Conservation (phyloP, 2,329 filamentous ascomycete genomes). For the Pestalotiopsis sp. region DNA sequence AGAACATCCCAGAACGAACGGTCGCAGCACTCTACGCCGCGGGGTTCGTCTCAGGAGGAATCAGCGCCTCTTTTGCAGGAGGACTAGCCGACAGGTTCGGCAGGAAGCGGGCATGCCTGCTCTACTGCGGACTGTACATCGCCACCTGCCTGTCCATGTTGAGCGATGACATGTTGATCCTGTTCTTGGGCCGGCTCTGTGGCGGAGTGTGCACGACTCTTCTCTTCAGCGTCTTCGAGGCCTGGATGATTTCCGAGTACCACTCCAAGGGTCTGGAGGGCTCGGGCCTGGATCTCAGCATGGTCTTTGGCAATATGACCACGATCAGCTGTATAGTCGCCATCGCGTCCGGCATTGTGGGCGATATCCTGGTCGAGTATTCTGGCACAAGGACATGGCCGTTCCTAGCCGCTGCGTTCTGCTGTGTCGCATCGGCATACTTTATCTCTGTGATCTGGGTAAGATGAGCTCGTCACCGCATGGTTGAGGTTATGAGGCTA, state of each 20-base stretch:
- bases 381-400: conserved; percentile 53
- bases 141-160: conserved; percentile 55
- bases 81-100: conserved; percentile 45
- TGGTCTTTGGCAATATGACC: conserved; percentile 54
- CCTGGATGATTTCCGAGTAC: conserved; percentile 62
- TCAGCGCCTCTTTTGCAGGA: conserved; percentile 44
- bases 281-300: conserved; percentile 28
- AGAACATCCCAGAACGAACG: conserved; percentile 20
- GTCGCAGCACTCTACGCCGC: conserved; percentile 44
- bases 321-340: conserved; percentile 57
- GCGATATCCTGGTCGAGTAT: conserved; percentile 50
- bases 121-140: conserved; percentile 55
- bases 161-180: conserved; percentile 38
- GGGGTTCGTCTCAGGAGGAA: conserved; percentile 51
- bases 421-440: conserved; percentile 40
- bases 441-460: conserved; percentile 48
- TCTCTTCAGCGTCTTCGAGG: conserved; percentile 60
- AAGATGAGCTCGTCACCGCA: conserved; percentile 19
- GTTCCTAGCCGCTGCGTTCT: conserved; percentile 47
- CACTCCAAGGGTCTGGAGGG: conserved; percentile 43
- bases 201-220: conserved; percentile 60
- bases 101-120: conserved; percentile 51
- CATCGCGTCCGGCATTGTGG: conserved; percentile 53
- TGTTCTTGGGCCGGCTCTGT: conserved; percentile 55
- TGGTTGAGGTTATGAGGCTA: background rate